Evolutionary conservation across 768 basidiomycete genomes (phyloP).

Genomic region (Lepiota brunneoincarnata): DNA sequence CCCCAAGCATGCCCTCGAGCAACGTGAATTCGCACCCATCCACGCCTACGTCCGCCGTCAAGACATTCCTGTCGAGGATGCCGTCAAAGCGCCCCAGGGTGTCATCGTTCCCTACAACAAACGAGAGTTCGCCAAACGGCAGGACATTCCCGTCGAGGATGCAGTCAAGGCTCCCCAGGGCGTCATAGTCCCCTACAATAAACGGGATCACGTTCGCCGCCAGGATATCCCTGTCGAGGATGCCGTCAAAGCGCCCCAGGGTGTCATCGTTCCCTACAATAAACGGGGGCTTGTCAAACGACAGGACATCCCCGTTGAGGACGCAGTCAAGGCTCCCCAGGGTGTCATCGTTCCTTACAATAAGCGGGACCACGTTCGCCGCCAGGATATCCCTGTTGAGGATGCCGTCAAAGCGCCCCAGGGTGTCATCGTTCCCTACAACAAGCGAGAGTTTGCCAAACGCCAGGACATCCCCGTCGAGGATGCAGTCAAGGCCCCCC

Average conservation of each 20-base stretch:
- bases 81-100: conserved; percentile 21
- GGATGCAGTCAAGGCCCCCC: conserved; percentile 21
- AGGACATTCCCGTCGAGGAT: conserved; percentile 27
- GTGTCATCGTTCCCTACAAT: conserved; percentile 16
- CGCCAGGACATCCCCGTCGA: conserved; percentile 28
- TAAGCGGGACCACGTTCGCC: conserved; percentile 3
- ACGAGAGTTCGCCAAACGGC: conserved; percentile 25
- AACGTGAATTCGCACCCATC: conserved; percentile 20
- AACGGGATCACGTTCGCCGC: conserved; percentile 18
- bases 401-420: conserved; percentile 20
- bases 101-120: conserved; percentile 42
- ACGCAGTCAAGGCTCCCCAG: conserved; percentile 16
- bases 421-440: conserved; percentile 40
- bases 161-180: conserved; percentile 26
- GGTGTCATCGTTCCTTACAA: conserved; percentile 17
- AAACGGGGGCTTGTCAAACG: conserved; percentile 4
- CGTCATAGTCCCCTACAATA: conserved; percentile 21
- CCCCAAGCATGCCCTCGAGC: conserved; percentile 18
- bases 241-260: conserved; percentile 17
- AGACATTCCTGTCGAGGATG: conserved; percentile 20
- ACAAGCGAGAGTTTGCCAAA: conserved; percentile 27
- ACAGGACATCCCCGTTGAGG: conserved; percentile 20
- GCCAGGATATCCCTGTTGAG: conserved; percentile 20
- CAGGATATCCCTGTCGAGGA: conserved; percentile 26
- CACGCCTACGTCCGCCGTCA: conserved; percentile 15